Evolutionary conservation across 345 rosid genomes (phyloP).

Genomic region (Salix arbutifolia): DNA sequence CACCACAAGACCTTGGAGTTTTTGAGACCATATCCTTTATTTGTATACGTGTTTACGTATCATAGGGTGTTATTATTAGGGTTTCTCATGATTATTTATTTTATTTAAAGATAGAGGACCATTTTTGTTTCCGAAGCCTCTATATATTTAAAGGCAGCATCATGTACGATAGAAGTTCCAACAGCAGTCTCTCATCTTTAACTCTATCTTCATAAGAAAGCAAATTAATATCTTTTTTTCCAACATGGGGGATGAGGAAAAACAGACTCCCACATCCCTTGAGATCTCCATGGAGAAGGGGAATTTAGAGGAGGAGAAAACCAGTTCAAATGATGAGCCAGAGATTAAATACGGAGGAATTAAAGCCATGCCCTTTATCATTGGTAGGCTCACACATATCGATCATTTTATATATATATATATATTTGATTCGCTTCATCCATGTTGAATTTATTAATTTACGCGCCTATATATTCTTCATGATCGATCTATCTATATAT

Average conservation of each 20-base stretch:
- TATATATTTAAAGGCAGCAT: not conserved
- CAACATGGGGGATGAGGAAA: not conserved
- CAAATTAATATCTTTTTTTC: not conserved
- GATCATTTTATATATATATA: not conserved
- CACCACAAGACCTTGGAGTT: too few relatives aligned
- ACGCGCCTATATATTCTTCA: not conserved
- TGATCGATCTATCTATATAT: not conserved
- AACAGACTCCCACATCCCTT: not conserved
- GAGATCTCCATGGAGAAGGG: conserved; percentile 5
- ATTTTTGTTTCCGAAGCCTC: not conserved
- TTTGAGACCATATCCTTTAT: too few relatives aligned
- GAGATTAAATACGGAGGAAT: conserved; percentile 18
- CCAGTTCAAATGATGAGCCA: not conserved
- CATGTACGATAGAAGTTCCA: not conserved
- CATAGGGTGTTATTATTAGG: too few relatives aligned
- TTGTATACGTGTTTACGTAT: too few relatives aligned
- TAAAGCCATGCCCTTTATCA: conserved; percentile 24
- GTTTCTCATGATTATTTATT: too few relatives aligned
- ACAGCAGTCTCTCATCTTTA: not conserved
- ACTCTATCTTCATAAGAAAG: not conserved
- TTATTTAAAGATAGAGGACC: not conserved
- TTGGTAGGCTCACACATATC: not conserved
- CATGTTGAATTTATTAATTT: not conserved
- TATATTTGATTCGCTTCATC: not conserved
- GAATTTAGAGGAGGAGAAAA: not conserved